Conservation (phyloP, 2,329 filamentous ascomycete species). For the Fusarium buharicum region DNA sequence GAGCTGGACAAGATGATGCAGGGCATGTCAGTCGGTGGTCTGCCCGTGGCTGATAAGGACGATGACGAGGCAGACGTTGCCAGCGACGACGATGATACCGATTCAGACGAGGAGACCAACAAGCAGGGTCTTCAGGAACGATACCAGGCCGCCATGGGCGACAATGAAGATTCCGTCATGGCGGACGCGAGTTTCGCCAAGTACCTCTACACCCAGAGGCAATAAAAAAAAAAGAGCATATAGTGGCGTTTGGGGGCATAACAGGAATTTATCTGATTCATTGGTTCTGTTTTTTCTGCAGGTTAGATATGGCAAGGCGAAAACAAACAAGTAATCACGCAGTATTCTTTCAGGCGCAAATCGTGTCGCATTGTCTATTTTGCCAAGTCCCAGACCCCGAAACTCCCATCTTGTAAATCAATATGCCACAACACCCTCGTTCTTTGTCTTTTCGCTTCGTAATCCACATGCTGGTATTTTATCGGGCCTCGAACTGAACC, state of each 20-base stretch:
- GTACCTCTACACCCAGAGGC: conserved; percentile 62
- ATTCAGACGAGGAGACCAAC: conserved; percentile 68
- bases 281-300: conserved; percentile 26
- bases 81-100: conserved; percentile 66
- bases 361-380: conserved; percentile 33
- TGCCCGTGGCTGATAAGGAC: conserved; percentile 50
- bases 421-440: conserved; percentile 27
- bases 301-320: conserved; percentile 41
- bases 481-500: conserved; percentile 98
- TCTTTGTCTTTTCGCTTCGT: conserved; percentile 25
- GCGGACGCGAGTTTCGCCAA: conserved; percentile 71
- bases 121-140: conserved; percentile 76
- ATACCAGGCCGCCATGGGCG: conserved; percentile 79
- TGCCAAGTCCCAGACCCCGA: conserved; percentile 37
- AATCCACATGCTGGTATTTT: conserved; percentile 1
- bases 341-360: conserved; percentile 20
- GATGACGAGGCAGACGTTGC: conserved; percentile 63
- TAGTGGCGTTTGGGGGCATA: conserved; percentile 39
- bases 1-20: conserved; percentile 95
- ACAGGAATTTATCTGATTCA: conserved; percentile 26
- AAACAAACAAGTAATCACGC: conserved; percentile 28
- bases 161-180: conserved; percentile 62
- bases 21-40: conserved; percentile 74
- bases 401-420: conserved; percentile 43
- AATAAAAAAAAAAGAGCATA: conserved; percentile 33